Base-by-base conservation (phyloP, 148 eudicot genomes). In the Tetragonia tetragonoides region DNA sequence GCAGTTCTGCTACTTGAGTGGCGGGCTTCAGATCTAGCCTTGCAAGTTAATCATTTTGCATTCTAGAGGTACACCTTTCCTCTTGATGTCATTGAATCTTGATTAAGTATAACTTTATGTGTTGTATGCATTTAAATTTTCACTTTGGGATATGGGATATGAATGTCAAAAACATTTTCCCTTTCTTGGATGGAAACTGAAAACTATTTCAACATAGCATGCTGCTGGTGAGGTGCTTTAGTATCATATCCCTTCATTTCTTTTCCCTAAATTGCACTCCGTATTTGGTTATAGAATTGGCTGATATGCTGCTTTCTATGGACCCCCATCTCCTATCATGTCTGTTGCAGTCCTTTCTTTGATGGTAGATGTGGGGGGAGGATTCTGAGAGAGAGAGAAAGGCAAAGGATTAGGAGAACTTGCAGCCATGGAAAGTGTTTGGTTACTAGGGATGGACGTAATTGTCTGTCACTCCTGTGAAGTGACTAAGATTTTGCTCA, bases 1-100 rank as follows among this genome's bases (percentile, higher is more conserved):
- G 88, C 93, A 80, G 91, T 89, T 90, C 95, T 89, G 98, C 97
- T 93, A 90, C 93, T 83, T 83, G 88, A 87, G 95, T 92, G 90
- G 97, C 92, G 83, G 90, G 88, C 90, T 91, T 88, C 90, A 79
- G 81, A 91, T 92, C 96, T 92, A 83, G 90, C 97, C 94, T 90
- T 90, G 98, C 93, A 90, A 88, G 83, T 87, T 83, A 87, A 84
- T 86, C 80, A 75, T 83, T 85, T 86, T 83, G 91, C 97, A 86
- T 92, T 92, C 91, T 92, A 89, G 87, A 90, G 98, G 98, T 94
- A 85, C 34, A 53, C 16, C 11, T 44, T 66, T 77, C 54, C 41
- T 28, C 83, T 70, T 28, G 53, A 73, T 40, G 7, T 66, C 66
- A 3, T 38, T 24, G 28, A 37, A 40, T 62, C 21, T 34, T 38